Conservation (phyloP, 345 rosid species). For the Arabidopsis suecica region DNA sequence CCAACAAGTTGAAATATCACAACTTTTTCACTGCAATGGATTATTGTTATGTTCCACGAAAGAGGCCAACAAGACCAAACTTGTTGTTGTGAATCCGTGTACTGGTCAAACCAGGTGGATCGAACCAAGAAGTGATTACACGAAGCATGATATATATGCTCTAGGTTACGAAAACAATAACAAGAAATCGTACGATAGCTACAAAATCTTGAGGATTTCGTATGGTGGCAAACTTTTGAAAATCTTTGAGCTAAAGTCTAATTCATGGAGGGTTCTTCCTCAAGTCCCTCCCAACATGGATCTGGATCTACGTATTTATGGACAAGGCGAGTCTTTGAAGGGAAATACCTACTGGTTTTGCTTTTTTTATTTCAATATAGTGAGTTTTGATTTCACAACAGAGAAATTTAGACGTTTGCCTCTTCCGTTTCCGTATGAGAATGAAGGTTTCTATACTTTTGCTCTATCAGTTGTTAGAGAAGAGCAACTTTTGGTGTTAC, state of each 20-base stretch:
- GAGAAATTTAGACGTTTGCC: not conserved
- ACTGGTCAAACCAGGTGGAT: not conserved
- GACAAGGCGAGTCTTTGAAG: no score
- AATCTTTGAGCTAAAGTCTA: constrained; percentile 15
- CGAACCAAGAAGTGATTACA: not conserved
- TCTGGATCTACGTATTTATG: not conserved
- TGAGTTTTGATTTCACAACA: constrained; percentile 20
- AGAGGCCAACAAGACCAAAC: not conserved
- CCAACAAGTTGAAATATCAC: not conserved
- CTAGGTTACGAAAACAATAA: constrained; percentile 17
- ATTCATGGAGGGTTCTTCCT: constrained; percentile 23
- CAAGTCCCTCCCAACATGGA: not conserved
- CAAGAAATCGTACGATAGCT: not conserved
- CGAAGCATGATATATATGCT: not conserved
- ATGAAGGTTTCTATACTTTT: accelerated
- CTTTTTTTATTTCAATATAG: not conserved
- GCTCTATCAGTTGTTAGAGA: not conserved
- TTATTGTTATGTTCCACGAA: not conserved
- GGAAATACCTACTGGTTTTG: constrained; percentile 1
- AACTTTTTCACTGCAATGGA: not conserved
- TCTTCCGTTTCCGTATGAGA: not conserved
- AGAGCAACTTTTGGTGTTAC: not conserved
- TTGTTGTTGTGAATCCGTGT: constrained; percentile 10
- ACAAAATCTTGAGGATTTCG: constrained; percentile 8
- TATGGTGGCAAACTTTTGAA: no score